Conservation (phyloP, 768 basidiomycete genomes). For the Coprinellus micaceus region DNA sequence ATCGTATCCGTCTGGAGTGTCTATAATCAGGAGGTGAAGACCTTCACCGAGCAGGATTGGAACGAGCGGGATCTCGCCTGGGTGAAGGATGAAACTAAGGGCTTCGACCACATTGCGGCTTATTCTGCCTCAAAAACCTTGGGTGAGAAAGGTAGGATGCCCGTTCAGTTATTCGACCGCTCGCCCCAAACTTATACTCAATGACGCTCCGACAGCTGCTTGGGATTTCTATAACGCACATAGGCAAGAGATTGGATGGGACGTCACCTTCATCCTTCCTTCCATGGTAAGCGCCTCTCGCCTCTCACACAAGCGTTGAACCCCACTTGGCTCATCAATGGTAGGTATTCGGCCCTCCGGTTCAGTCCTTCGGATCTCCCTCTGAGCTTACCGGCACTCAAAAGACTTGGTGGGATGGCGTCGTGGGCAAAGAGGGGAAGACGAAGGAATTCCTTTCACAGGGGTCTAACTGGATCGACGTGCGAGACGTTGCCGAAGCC, state of each 20-base stretch:
- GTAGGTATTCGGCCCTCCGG: too few relatives aligned
- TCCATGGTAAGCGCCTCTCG: too few relatives aligned
- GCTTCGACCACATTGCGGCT: conserved; percentile 34
- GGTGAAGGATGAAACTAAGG: conserved; percentile 46
- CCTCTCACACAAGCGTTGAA: too few relatives aligned
- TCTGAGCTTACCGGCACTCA: background rate
- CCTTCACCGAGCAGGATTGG: conserved; percentile 56
- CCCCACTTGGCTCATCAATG: too few relatives aligned
- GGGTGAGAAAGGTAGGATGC: conserved; percentile 49
- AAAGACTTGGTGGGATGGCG: conserved; percentile 19
- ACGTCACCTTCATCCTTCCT: background rate
- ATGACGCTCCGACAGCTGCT: conserved; percentile 2
- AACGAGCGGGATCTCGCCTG: conserved; percentile 44
- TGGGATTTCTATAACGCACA: conserved; percentile 11
- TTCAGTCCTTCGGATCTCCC: background rate
- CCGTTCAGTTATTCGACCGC: background rate
- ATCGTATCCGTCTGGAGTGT: conserved; percentile 39
- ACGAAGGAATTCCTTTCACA: too few relatives aligned
- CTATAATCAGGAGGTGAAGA: conserved; percentile 16
- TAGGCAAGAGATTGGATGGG: conserved; percentile 5
- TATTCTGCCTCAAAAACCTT: conserved; percentile 63
- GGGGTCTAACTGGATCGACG: too few relatives aligned
- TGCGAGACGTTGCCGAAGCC: conserved; percentile 40
- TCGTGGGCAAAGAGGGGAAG: background rate
- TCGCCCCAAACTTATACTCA: background rate